Evolutionary conservation across 257 asterid genomes (phyloP).

Genomic region (Nemophila menziesii): DNA sequence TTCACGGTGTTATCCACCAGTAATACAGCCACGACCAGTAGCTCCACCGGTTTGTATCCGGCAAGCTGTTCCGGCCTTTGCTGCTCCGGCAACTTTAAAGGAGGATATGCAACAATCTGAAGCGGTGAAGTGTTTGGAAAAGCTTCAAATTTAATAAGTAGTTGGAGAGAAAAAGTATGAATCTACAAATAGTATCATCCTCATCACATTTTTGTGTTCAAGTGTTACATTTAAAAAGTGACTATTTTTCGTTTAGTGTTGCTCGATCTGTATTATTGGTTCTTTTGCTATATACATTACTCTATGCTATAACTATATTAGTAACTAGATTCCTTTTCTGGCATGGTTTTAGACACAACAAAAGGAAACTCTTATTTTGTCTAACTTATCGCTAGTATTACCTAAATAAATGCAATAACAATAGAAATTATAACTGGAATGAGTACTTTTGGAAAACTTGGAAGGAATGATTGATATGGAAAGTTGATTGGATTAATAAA

Average conservation of each 20-base stretch:
- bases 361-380: too few relatives aligned
- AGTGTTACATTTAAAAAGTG: neutral
- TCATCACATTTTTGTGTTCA: neutral
- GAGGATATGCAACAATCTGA: slow-evolving; percentile 32
- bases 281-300: neutral
- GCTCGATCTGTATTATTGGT: neutral
- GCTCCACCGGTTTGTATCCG: slow-evolving; percentile 48
- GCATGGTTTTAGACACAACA: too few relatives aligned
- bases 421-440: too few relatives aligned
- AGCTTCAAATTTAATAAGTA: slow-evolving; percentile 47
- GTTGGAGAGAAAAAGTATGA: slow-evolving; percentile 2
- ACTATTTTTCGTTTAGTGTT: neutral
- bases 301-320: too few relatives aligned
- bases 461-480: too few relatives aligned
- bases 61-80: slow-evolving; percentile 47
- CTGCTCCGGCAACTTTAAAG: slow-evolving; percentile 28
- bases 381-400: too few relatives aligned
- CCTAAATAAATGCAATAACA: too few relatives aligned
- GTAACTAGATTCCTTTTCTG: too few relatives aligned
- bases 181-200: neutral
- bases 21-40: slow-evolving; percentile 30
- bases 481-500: too few relatives aligned
- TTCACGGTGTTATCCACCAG: slow-evolving; percentile 16
- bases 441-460: too few relatives aligned
- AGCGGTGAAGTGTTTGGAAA: slow-evolving; percentile 60